Conservation (phyloP, 2,329 filamentous ascomycete species). For the Botryotinia narcissicola region DNA sequence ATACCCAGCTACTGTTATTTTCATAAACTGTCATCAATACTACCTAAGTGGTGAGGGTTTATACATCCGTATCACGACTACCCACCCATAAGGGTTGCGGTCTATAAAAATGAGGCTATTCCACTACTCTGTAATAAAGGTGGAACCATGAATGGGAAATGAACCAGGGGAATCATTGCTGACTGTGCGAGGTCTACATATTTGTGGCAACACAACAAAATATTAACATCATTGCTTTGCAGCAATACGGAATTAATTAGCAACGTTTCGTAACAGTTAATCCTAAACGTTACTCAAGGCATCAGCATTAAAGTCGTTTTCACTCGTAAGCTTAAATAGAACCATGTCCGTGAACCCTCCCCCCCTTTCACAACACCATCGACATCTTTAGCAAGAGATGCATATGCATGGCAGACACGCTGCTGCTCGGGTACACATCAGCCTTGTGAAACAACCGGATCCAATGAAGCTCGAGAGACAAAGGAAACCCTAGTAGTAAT, state of each 20-base stretch:
- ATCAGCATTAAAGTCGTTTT: neutral
- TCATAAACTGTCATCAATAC: neutral
- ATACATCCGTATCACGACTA: neutral
- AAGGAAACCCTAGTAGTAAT: neutral
- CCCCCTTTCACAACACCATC: neutral
- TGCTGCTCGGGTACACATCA: slow-evolving; percentile 22
- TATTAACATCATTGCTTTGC: neutral
- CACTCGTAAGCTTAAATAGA: neutral
- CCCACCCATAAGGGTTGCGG: neutral
- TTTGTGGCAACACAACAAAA: neutral
- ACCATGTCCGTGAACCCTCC: neutral
- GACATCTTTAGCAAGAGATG: slow-evolving; percentile 1
- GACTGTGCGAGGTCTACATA: neutral
- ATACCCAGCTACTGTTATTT: neutral
- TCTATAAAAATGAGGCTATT: neutral
- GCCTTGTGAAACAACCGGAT: slow-evolving; percentile 24
- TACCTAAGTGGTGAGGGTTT: neutral
- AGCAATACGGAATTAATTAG: neutral
- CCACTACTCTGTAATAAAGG: neutral
- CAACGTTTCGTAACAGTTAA: neutral
- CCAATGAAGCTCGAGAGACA: slow-evolving; percentile 17
- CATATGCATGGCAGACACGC: slow-evolving; percentile 8
- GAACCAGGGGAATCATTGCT: neutral
- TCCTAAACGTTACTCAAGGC: slow-evolving; percentile 6
- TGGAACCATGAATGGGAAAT: neutral